Percentiles rank a stretch among this genome's conserved stretches.
Evolutionary conservation across 768 basidiomycete genomes (phyloP).

Genomic region (Boletus edulis): DNA sequence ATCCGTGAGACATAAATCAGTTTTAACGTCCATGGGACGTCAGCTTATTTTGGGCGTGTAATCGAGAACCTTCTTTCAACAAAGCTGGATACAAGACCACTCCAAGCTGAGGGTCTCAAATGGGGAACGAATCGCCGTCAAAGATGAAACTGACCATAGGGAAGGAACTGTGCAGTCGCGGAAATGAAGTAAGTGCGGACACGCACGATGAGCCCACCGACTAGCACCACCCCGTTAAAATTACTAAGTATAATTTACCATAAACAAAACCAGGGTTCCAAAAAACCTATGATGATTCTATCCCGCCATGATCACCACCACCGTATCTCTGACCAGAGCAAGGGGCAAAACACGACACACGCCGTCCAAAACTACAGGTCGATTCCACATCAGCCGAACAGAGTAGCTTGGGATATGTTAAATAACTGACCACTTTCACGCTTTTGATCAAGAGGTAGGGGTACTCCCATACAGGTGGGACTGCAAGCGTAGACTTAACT

Average conservation of each 20-base stretch:
- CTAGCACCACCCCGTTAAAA: not conserved
- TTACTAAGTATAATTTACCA: conserved; percentile 9
- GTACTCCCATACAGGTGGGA: conserved; percentile 58
- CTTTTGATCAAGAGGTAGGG: conserved; percentile 63
- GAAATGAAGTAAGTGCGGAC: too few relatives aligned
- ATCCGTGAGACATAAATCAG: too few relatives aligned
- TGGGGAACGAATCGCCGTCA: too few relatives aligned
- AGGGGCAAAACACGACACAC: conserved; percentile 82
- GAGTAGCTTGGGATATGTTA: not conserved
- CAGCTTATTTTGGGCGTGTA: too few relatives aligned
- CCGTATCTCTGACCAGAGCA: conserved; percentile 84
- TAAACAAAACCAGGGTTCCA: not conserved
- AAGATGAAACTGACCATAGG: too few relatives aligned
- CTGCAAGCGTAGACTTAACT: conserved; percentile 39
- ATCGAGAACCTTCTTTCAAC: too few relatives aligned
- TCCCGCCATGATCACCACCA: conserved; percentile 50
- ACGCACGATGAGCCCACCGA: too few relatives aligned
- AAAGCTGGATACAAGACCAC: too few relatives aligned
- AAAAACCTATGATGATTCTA: not conserved
- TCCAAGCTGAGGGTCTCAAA: too few relatives aligned
- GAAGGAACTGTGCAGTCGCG: too few relatives aligned
- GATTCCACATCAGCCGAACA: not conserved
- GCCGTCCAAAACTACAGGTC: conserved; percentile 82
- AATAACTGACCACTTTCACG: conserved; percentile 66
- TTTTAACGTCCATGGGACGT: too few relatives aligned